A percentile compares a stretch with the other conserved stretches of the same genome.
phyloP scores from a whole-genome alignment of 257 asterid species.

The Solanum pinnatisectum region DNA sequence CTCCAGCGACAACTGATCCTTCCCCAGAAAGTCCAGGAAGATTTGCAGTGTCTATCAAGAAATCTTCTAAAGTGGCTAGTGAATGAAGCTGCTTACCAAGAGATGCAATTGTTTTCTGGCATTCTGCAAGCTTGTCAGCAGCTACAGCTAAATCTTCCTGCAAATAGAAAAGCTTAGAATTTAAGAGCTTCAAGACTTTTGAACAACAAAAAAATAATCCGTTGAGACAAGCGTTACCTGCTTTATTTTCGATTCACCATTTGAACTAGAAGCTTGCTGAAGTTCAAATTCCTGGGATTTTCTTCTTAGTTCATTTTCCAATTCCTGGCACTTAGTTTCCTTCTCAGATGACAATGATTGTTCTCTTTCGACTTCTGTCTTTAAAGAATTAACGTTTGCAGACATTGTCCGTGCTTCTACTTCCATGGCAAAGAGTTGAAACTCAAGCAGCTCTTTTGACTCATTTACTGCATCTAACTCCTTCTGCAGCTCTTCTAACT shows the following conservation, averaged over 20 bases:
- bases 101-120: constrained; percentile 80
- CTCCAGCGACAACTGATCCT: constrained; percentile 12
- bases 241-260: constrained; percentile 38
- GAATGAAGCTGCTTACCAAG: constrained; percentile 73
- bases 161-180: not conserved
- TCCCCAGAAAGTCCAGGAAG: constrained; percentile 44
- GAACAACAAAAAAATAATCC: not conserved
- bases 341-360: constrained; percentile 25
- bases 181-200: not conserved
- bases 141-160: constrained; percentile 69
- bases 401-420: constrained; percentile 44
- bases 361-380: constrained; percentile 30
- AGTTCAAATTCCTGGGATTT: constrained; percentile 28
- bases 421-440: constrained; percentile 47
- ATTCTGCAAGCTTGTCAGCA: constrained; percentile 77
- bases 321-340: constrained; percentile 33
- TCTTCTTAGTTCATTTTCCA: constrained; percentile 39
- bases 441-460: constrained; percentile 39
- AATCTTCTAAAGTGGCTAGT: constrained; percentile 73
- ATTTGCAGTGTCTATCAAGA: constrained; percentile 62
- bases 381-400: constrained; percentile 26
- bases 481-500: constrained; percentile 32
- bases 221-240: constrained; percentile 29
- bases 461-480: constrained; percentile 33
- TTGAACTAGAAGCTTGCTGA: constrained; percentile 28